Conservation (phyloP, 257 asterid genomes). For the Capsicum baccatum region DNA sequence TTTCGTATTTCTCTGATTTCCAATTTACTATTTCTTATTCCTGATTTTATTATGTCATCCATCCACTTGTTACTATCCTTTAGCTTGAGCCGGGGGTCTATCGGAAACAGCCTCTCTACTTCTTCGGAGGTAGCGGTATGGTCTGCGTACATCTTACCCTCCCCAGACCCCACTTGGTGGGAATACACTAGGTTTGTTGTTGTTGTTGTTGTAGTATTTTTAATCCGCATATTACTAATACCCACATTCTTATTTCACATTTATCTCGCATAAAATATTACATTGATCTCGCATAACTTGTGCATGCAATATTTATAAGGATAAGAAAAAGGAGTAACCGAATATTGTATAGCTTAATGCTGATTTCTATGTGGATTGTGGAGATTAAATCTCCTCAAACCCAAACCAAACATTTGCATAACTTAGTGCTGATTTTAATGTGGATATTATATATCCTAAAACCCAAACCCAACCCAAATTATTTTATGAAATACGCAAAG, state of each 20-base stretch:
- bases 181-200: too few relatives aligned
- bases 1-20: too few relatives aligned
- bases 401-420: neutral
- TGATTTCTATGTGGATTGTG: slow-evolving; percentile 16
- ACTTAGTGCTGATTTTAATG: neutral
- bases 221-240: neutral
- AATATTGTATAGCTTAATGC: neutral
- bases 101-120: too few relatives aligned
- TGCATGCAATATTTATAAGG: neutral
- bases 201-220: neutral
- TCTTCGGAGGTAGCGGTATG: too few relatives aligned
- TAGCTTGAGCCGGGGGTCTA: too few relatives aligned
- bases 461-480: neutral
- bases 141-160: too few relatives aligned
- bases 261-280: neutral
- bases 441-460: neutral
- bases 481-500: neutral
- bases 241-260: neutral
- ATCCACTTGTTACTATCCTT: too few relatives aligned
- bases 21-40: too few relatives aligned
- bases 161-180: too few relatives aligned
- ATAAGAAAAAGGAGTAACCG: neutral
- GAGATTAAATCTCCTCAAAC: neutral
- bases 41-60: too few relatives aligned
- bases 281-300: neutral